A percentile compares a stretch with the other conserved stretches of the same genome.
These are phyloP conservation scores for Diplodia seriata DNA, from an alignment of 2,329 filamentous ascomycete genomes.

Conservation along the genomic window DNA sequence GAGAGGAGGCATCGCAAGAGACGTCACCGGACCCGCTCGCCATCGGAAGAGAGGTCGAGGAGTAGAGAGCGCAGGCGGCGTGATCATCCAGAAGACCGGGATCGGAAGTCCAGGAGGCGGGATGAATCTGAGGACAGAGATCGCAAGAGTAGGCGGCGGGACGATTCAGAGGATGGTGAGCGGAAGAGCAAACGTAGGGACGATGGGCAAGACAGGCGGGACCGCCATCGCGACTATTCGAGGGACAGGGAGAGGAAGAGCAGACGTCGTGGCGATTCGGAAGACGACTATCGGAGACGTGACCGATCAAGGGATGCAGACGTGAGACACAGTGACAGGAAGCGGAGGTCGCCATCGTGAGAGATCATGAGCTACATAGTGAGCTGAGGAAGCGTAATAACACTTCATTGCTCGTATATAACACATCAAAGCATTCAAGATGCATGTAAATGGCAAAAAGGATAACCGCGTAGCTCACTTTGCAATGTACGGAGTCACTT, in stretches of 20 bases:
- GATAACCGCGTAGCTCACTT: too few species aligned
- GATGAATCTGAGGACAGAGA: slow-evolving; percentile 10
- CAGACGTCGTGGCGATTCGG: slow-evolving; percentile 1
- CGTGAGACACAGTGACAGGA: slow-evolving; percentile 10
- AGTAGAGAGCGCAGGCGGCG: slow-evolving; percentile 22
- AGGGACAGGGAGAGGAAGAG: slow-evolving; percentile 10
- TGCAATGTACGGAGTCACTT: too few species aligned
- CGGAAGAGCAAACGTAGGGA: neutral
- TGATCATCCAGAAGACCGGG: neutral
- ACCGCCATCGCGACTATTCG: slow-evolving; percentile 1
- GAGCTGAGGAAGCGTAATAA: neutral
- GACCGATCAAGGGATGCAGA: neutral
- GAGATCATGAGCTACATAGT: neutral
- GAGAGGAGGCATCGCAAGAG: slow-evolving; percentile 15
- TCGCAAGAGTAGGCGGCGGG: neutral
- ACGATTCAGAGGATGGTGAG: slow-evolving; percentile 1
- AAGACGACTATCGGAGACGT: neutral
- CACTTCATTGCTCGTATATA: too few species aligned
- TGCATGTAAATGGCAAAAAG: too few species aligned
- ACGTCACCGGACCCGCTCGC: slow-evolving; percentile 20
- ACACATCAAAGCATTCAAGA: too few species aligned
- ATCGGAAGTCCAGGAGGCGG: neutral
- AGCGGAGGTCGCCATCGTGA: slow-evolving; percentile 15
- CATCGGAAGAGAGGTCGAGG: slow-evolving; percentile 19
- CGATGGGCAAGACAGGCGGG: neutral